Conservation (phyloP, 169 alveolate genomes). For the Eimeria acervulina region DNA sequence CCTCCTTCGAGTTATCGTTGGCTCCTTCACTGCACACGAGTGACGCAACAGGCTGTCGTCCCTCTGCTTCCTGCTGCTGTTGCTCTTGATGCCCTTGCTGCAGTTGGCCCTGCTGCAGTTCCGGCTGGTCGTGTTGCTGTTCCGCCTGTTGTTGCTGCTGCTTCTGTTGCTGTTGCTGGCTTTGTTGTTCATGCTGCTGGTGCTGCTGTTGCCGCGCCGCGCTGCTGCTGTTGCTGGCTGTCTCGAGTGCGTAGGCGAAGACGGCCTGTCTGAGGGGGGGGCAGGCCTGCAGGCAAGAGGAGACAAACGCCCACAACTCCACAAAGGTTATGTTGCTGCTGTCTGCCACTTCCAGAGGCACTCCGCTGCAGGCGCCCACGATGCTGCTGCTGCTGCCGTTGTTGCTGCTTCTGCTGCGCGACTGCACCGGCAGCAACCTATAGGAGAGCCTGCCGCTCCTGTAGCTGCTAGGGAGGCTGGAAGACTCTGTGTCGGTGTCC, state of each 20-base stretch:
- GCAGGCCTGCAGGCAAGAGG: slow-evolving; percentile 31
- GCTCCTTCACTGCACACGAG: not conserved
- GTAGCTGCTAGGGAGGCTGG: slow-evolving; percentile 31
- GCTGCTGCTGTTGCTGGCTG: not conserved
- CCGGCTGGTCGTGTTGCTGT: not conserved
- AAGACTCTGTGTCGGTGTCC: not conserved
- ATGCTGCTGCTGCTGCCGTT: slow-evolving; percentile 22
- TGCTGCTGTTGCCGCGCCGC: slow-evolving; percentile 5
- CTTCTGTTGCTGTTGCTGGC: not conserved
- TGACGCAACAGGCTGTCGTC: not conserved
- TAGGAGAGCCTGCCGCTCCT: slow-evolving; percentile 20
- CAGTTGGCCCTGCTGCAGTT: slow-evolving; percentile 29
- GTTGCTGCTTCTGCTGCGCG: not conserved
- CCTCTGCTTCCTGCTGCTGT: slow-evolving; percentile 23
- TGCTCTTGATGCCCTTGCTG: slow-evolving; percentile 58
- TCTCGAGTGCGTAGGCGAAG: not conserved
- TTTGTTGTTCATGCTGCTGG: not conserved
- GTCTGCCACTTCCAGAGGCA: slow-evolving; percentile 63
- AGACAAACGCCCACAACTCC: slow-evolving; percentile 13
- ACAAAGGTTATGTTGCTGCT: slow-evolving; percentile 14
- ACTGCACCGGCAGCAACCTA: not conserved
- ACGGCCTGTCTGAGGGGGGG: slow-evolving; percentile 15
- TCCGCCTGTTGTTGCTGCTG: slow-evolving; percentile 26
- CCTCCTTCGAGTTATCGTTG: not conserved
- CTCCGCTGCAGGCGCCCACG: slow-evolving; percentile 56